Conservation (phyloP, 78 protist genomes). For the Pigoraptor vietnamica region DNA sequence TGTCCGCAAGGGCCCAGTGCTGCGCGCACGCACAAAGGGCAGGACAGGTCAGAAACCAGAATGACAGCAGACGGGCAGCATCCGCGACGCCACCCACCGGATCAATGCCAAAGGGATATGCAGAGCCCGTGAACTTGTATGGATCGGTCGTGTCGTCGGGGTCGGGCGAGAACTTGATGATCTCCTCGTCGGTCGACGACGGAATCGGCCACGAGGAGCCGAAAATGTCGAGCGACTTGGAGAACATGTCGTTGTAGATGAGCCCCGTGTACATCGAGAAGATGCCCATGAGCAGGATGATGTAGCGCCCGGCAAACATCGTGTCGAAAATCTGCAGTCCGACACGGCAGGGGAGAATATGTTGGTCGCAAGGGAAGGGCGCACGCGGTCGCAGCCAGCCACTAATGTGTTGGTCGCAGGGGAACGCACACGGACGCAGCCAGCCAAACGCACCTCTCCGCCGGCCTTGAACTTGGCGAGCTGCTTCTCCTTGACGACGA, state of each 20-base stretch:
- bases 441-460: neutral
- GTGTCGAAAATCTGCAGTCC: constrained; percentile 64
- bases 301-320: constrained; percentile 94
- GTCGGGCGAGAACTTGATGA: neutral
- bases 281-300: constrained; percentile 93
- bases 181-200: neutral
- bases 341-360: neutral
- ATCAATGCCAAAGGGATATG: constrained; percentile 10
- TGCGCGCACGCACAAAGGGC: neutral
- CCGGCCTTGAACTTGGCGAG: constrained; percentile 41
- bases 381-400: neutral
- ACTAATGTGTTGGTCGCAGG: neutral
- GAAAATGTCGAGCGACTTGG: constrained; percentile 45
- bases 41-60: neutral
- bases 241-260: constrained; percentile 96
- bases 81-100: neutral
- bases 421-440: neutral
- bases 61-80: neutral
- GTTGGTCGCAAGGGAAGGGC: neutral
- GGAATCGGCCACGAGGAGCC: constrained; percentile 7
- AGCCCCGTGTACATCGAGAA: constrained; percentile 94
- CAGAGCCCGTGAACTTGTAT: neutral
- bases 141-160: neutral
- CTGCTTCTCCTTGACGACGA: constrained; percentile 73
- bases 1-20: constrained; percentile 68